phyloP scores from a whole-genome alignment of 2,329 filamentous ascomycete species.

The Leptographium wingfieldii region DNA sequence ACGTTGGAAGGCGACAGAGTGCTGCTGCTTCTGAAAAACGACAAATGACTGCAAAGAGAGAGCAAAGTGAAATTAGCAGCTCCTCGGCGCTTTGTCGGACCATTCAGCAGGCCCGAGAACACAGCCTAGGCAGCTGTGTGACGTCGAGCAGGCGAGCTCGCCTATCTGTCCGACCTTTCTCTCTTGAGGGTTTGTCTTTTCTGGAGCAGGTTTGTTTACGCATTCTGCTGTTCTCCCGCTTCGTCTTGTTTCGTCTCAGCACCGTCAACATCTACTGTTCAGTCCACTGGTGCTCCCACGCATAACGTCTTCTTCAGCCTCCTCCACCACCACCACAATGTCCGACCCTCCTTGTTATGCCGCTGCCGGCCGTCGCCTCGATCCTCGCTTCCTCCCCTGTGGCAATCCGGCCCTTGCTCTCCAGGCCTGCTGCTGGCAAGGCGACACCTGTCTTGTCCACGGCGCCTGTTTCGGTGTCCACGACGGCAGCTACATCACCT shows the following conservation, averaged over 20 bases:
- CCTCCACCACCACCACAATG: not conserved
- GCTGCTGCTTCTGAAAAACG: too few species aligned
- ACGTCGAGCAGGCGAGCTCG: not conserved
- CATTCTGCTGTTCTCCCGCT: not conserved
- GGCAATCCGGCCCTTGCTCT: constrained; percentile 9
- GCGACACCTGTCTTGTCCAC: constrained; percentile 12
- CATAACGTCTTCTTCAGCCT: too few species aligned
- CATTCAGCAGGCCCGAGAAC: too few species aligned
- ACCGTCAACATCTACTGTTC: too few species aligned
- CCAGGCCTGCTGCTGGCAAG: constrained; percentile 11
- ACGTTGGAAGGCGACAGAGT: too few species aligned
- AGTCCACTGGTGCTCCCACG: too few species aligned
- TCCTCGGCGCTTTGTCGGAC: too few species aligned
- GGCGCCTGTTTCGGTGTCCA: constrained; percentile 13
- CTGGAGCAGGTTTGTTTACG: too few species aligned
- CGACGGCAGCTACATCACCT: constrained; percentile 21
- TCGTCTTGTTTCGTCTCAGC: not conserved
- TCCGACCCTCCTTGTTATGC: constrained; percentile 13
- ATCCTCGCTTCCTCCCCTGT: constrained; percentile 13
- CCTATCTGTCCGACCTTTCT: not conserved
- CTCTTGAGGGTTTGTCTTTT: too few species aligned
- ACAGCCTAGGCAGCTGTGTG: not conserved
- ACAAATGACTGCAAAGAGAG: too few species aligned
- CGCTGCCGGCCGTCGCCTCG: not conserved
- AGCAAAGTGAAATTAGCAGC: too few species aligned